Conservation (phyloP, 352 stramenopile genomes). For the Pythium guiyangense region DNA sequence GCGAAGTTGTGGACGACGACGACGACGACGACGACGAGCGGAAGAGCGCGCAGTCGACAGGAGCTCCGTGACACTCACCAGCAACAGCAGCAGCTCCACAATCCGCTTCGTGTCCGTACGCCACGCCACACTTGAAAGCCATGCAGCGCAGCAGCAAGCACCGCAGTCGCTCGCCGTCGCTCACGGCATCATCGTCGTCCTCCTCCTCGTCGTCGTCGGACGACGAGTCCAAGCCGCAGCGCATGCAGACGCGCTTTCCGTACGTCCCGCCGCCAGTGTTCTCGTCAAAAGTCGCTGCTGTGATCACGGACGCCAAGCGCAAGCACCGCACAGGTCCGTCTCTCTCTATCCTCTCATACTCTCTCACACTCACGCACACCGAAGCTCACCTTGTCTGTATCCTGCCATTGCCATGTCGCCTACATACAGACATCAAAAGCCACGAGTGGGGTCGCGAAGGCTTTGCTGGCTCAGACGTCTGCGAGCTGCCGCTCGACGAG, state of each 20-base stretch:
- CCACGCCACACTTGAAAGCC: not conserved
- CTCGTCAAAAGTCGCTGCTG: conserved; percentile 38
- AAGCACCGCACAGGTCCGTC: conserved; percentile 64
- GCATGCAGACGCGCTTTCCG: conserved; percentile 35
- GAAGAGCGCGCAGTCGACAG: too few species aligned
- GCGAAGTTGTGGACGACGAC: too few species aligned
- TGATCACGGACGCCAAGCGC: conserved; percentile 56
- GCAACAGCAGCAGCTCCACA: too few species aligned
- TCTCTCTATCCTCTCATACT: not conserved
- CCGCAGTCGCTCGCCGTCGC: conserved; percentile 33
- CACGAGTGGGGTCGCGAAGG: conserved; percentile 67
- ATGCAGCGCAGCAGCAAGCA: conserved; percentile 29
- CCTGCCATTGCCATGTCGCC: not conserved
- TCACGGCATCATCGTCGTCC: conserved; percentile 34
- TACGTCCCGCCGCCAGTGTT: conserved; percentile 39
- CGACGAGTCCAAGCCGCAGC: conserved; percentile 12
- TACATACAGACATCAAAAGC: conserved; percentile 52
- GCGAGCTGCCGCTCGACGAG: conserved; percentile 66
- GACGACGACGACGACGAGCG: too few species aligned
- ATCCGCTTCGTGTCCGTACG: too few species aligned
- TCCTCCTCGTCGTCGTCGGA: conserved; percentile 35
- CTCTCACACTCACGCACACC: not conserved
- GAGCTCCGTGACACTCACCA: too few species aligned
- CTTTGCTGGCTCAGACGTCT: conserved; percentile 80
- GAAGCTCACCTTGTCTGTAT: too few species aligned